Evolutionary conservation across 441 rosid species (phyloP), one percentile per base, ranked within the genome.

Genomic region (Viola pubescens): DNA sequence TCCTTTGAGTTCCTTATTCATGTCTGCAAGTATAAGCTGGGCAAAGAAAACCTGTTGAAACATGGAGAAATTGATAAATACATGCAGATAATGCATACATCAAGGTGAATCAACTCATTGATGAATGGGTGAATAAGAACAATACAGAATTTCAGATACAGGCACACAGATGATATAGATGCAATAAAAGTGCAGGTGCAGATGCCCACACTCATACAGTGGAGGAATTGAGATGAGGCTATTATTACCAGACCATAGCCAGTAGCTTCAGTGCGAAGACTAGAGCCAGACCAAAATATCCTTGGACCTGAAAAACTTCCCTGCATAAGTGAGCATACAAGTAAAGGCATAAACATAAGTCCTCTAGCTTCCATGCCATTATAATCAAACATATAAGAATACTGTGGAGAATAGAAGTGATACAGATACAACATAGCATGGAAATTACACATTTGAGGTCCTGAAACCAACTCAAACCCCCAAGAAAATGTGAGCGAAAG

Each of bases 261-360:
- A 70, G 97, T 88, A 67, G 97, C 99, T 83, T 94, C 99, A 61
- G 99, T 94, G 71, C 97, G 91, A 58, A 94, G 99, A 75, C 97
- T 94, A 73, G 97, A 94, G 61, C 97, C 97, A 57, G 99, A 88
- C 97, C 97, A 94, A 72, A 83, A 90, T 80, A 84, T 85, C 70
- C 91, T 81, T 37, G 99, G 97, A 74, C 97, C 97, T 77, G 96
- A 82, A 82, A 86, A 94, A 81, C 97, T 94, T 81, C 99, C 99
- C 97, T 94, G 97, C 95, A 88, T 75, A 82, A 79, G 91, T 68
- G 51, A 77, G 75, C 70, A 81, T 66, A 63, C 61, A 74, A 67
- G 79, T 75, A 71, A 77, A 81, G 79, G 62, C 67, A 73, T 45
- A 72, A 64, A 72, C 54, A 76, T 58, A 70, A 70, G 61, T 62